These are phyloP conservation scores for Macrocystidia cucumis DNA, from an alignment of 1,284 basidiomycete species.

Conservation along the genomic window DNA sequence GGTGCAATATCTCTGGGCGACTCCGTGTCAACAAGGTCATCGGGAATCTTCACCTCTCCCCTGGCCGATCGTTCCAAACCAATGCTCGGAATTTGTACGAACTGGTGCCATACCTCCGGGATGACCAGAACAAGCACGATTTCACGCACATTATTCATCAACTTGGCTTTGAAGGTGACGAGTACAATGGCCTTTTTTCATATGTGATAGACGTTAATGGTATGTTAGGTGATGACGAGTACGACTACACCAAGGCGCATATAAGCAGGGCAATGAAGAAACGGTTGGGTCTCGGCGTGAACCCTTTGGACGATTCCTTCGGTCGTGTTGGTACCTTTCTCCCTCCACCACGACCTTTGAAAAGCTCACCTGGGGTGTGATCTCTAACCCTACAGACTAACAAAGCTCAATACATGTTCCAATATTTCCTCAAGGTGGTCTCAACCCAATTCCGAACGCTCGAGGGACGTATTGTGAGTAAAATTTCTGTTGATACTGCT, in stretches of 20 bases:
- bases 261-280: conserved; percentile 65
- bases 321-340: conserved; percentile 19
- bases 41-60: conserved; percentile 85
- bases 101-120: conserved; percentile 90
- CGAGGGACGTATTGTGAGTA: conserved; percentile 63
- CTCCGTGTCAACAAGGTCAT: conserved; percentile 97
- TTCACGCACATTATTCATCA: conserved; percentile 89
- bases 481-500: not conserved
- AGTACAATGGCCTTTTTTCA: not conserved
- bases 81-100: conserved; percentile 83
- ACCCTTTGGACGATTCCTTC: conserved; percentile 75
- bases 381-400: conserved; percentile 43
- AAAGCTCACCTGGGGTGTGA: too few relatives aligned
- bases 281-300: conserved; percentile 64
- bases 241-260: conserved; percentile 55
- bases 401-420: conserved; percentile 84
- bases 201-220: conserved; percentile 1
- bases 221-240: conserved; percentile 60
- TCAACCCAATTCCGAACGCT: conserved; percentile 85
- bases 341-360: conserved; percentile 6
- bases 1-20: conserved; percentile 89
- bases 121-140: conserved; percentile 84
- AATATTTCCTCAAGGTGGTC: conserved; percentile 97
- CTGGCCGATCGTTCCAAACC: conserved; percentile 89
- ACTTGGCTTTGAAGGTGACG: conserved; percentile 67